Evolutionary conservation across 768 basidiomycete species (phyloP), one percentile per base, ranked within the genome.

Genomic region (Suillus occidentalis): DNA sequence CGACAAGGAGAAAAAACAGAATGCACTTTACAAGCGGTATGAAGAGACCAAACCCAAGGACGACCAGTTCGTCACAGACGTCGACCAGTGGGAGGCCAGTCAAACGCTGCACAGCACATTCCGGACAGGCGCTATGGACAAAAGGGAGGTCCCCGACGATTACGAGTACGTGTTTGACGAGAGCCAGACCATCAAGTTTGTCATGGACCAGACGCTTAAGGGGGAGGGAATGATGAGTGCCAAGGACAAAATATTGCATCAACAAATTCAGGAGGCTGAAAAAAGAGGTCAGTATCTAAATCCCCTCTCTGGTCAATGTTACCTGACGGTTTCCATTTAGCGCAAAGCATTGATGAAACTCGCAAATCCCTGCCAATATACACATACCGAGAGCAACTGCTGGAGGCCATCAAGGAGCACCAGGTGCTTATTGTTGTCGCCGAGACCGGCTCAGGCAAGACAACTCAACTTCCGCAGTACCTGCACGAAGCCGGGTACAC

Each of bases 161-260:
- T 99, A 97, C 72, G 97, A 99, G 64, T 99, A 95, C 74, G 97
- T 99, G 55, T 98, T 99, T 72, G 97, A 99, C 76, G 97, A 99
- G 76, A 92, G 88, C 71, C 97, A 97, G 78, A 95, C 94, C 25
- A 99, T 99, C 75, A 84, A 93, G 74, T 99, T 97, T 78, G 90
- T 97, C 72, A 88, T 95, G 87, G 95, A 95, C 66, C 79, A 84
- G 58, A 85, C 89, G 9, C 75, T 93, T 71, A 85, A 85, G 61
- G 90, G 90, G 6, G 84, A 85, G 66, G 82, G 85, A 14, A 85
- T 75, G 55, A 84, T 97, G 85, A 91, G 87, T 66, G 88, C 91
- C 13, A 92, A 94, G 65, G 95, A 98, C 67, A 91, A 87, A 72
- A 80, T 94, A 25, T 79, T 99, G 20, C 87, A 96, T 72, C 83